Conservation (phyloP, 257 asterid species). For the Jasminum sambac region DNA sequence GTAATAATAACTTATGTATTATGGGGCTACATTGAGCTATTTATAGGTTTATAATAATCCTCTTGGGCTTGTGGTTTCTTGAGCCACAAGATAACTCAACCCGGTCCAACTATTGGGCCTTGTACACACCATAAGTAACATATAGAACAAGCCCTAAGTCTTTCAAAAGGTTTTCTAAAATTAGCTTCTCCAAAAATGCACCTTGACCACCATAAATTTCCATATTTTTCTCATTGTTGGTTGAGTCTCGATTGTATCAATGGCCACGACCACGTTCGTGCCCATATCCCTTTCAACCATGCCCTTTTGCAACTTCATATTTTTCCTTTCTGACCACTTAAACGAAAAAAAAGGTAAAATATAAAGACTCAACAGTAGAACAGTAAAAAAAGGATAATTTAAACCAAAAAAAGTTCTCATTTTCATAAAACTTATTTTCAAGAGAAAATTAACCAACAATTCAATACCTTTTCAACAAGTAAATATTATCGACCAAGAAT, state of each 20-base stretch:
- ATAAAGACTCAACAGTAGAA: background rate
- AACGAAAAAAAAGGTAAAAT: background rate
- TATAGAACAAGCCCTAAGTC: no score
- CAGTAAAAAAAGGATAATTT: background rate
- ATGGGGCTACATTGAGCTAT: no score
- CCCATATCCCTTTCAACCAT: constrained; percentile 62
- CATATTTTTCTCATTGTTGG: constrained; percentile 42
- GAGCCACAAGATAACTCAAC: no score
- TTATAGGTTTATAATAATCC: no score
- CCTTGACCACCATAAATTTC: constrained; percentile 53
- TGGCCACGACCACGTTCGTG: constrained; percentile 65
- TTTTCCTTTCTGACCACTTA: constrained; percentile 63
- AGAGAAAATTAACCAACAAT: background rate
- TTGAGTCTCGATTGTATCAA: constrained; percentile 57
- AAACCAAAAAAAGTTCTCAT: background rate
- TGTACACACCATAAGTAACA: no score
- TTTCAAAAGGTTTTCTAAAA: constrained; percentile 52
- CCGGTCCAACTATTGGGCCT: no score
- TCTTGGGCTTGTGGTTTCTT: no score
- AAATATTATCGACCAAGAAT: background rate
- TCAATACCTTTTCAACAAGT: background rate
- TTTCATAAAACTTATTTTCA: background rate
- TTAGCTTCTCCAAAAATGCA: constrained; percentile 46
- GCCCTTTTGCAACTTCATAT: constrained; percentile 55
- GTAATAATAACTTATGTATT: no score